Base-by-base conservation (phyloP, 129 eudicot species). In the Cynara cardunculus region DNA sequence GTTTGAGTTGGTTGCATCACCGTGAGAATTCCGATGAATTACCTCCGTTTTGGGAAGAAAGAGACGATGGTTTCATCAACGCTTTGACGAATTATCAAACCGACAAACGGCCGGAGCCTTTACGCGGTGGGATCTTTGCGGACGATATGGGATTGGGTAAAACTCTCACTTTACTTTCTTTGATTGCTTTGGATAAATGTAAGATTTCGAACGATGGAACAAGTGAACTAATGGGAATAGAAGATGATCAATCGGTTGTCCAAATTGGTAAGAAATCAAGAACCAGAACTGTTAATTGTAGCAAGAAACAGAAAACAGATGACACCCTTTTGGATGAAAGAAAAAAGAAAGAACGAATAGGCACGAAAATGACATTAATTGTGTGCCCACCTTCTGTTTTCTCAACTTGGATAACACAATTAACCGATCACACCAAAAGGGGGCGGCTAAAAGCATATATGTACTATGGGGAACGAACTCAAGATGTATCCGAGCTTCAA, bases 61-160 rank as follows among this genome's bases (percentile, higher is more conserved):
- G 56, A 24, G 83, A 88, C 18, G 88, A 81, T 25, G 44, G 37
- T 61, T 95, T 82, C 73, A 84, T 91, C 25, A 94, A 94, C 73
- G 93, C 87, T 59, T 83, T 94, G 64, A 94, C 98, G 5, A 80
- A 89, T 78, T 85, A 81, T 73, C 84, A 82, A 53, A 83, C 91
- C 1, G 68, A 70, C 74, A 62, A 22, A 24, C 81, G 91, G 25
- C 98, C 97, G 0, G 96, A 95, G 70, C 91, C 99, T 5, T 68
- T 90, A n/a, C 77, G 89, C 67, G 97, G 99, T 75, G 99, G 99
- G 80, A 95, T 95, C 31, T 92, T 95, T 62, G 99, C 97, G 0
- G 99, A 95, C 62, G 99, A 92, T 67, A 95, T 95, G 97, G 99
- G 99, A 39, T 82, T 95, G 83, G 99, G 99, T 34, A 92, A 95